Evolutionary conservation across 2,329 filamentous ascomycete species (phyloP).

Genomic region (Periconia digitata): DNA sequence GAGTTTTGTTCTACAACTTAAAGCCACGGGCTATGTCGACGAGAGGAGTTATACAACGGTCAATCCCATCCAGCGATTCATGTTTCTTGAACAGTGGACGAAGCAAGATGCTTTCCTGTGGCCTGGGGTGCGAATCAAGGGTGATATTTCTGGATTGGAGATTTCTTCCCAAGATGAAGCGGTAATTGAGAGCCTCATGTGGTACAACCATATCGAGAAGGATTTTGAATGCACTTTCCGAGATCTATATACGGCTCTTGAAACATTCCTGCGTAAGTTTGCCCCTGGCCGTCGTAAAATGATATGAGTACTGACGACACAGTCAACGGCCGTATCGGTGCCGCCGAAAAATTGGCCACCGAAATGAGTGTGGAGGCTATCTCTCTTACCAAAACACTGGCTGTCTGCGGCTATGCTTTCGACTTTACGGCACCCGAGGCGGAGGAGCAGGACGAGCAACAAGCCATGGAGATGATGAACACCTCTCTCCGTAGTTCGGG

Average conservation of each 20-base stretch:
- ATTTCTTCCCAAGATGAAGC: slow-evolving; percentile 68
- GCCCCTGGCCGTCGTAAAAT: neutral
- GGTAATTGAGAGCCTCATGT: slow-evolving; percentile 79
- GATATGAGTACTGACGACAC: neutral
- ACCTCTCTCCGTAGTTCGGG: slow-evolving; percentile 20
- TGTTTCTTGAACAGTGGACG: slow-evolving; percentile 56
- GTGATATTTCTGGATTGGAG: slow-evolving; percentile 61
- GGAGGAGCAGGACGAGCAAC: slow-evolving; percentile 30
- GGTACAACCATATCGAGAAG: slow-evolving; percentile 77
- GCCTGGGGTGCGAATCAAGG: slow-evolving; percentile 65
- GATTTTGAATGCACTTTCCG: slow-evolving; percentile 61
- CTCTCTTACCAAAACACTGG: slow-evolving; percentile 44
- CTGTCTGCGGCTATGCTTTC: slow-evolving; percentile 43
- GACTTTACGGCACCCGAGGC: slow-evolving; percentile 31
- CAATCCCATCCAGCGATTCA: slow-evolving; percentile 35
- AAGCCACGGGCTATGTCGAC: slow-evolving; percentile 29
- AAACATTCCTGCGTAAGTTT: slow-evolving; percentile 77
- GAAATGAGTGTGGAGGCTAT: slow-evolving; percentile 54
- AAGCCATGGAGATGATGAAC: slow-evolving; percentile 19
- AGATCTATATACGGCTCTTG: slow-evolving; percentile 73
- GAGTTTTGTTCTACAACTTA: slow-evolving; percentile 56
- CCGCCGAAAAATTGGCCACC: slow-evolving; percentile 56
- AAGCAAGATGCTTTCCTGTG: slow-evolving; percentile 45
- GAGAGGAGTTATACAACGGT: slow-evolving; percentile 22
- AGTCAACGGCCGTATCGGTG: slow-evolving; percentile 54